These are phyloP conservation scores for Calocybe gangraenosa DNA, from an alignment of 768 basidiomycete species.

Conservation along the genomic window DNA sequence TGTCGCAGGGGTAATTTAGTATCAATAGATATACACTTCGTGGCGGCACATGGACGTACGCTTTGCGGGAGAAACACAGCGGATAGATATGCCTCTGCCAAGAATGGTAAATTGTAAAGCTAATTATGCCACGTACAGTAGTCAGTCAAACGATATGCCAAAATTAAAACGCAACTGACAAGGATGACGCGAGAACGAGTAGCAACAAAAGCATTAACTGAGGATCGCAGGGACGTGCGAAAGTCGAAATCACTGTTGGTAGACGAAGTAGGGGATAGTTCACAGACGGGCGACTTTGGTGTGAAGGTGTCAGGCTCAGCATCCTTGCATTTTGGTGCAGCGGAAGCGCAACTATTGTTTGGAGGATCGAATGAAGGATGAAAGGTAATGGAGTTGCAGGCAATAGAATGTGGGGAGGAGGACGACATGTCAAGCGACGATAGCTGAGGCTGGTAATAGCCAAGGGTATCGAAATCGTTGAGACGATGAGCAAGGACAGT, in stretches of 20 bases:
- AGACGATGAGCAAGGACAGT: slow-evolving; percentile 17
- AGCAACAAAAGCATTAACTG: slow-evolving; percentile 38
- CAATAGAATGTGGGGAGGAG: slow-evolving; percentile 2
- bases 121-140: slow-evolving; percentile 15
- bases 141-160: slow-evolving; percentile 10
- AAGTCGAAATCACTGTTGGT: slow-evolving; percentile 25
- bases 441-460: slow-evolving; percentile 15
- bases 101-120: slow-evolving; percentile 36
- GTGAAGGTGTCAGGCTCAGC: slow-evolving; percentile 23
- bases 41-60: slow-evolving; percentile 22
- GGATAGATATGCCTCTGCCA: slow-evolving; percentile 31
- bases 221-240: slow-evolving; percentile 19
- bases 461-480: slow-evolving; percentile 13
- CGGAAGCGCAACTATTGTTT: slow-evolving; percentile 7
- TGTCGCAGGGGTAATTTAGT: slow-evolving; percentile 15
- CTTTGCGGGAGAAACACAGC: slow-evolving; percentile 35
- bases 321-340: slow-evolving; percentile 8
- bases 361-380: slow-evolving; percentile 9
- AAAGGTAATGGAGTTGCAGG: slow-evolving; percentile 14
- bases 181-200: slow-evolving; percentile 53
- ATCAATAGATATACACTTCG: slow-evolving; percentile 1
- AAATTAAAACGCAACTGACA: slow-evolving; percentile 30
- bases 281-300: slow-evolving; percentile 20
- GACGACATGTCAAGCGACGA: slow-evolving; percentile 17
- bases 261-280: slow-evolving; percentile 31